Conservation (phyloP, 139 green algal genomes). For the Parachlorella kessleri region DNA sequence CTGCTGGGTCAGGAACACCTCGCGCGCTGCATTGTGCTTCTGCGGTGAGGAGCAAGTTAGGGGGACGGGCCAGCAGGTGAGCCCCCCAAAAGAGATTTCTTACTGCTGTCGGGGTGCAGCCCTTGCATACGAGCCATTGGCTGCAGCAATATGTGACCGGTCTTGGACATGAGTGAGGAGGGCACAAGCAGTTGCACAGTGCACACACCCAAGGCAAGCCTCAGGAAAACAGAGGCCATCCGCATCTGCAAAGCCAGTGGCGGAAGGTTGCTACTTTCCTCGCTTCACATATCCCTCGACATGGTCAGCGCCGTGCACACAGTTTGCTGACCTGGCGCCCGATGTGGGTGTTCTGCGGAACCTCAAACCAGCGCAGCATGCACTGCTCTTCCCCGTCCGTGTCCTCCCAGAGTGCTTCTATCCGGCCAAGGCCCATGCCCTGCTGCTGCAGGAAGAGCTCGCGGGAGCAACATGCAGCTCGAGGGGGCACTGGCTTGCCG, state of each 20-base stretch:
- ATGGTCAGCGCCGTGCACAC: too few relatives aligned
- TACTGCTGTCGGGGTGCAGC: too few relatives aligned
- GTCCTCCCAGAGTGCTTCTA: conserved; percentile 54
- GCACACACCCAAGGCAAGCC: background rate
- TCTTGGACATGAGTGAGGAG: background rate
- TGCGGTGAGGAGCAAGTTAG: conserved; percentile 37
- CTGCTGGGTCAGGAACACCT: conserved; percentile 78
- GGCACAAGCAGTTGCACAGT: background rate
- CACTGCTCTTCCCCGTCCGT: conserved; percentile 38
- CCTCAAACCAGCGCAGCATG: conserved; percentile 70
- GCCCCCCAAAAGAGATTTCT: too few relatives aligned
- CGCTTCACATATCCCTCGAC: background rate
- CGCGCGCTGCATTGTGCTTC: conserved; percentile 74
- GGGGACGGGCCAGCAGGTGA: too few relatives aligned
- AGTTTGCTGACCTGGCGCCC: conserved; percentile 67
- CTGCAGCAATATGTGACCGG: background rate
- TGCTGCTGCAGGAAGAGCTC: conserved; percentile 58
- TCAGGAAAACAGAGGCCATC: background rate
- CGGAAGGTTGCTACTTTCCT: background rate
- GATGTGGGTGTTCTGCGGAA: conserved; percentile 86
- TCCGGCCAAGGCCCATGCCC: conserved; percentile 46
- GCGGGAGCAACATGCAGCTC: conserved; percentile 1
- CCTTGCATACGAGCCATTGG: too few relatives aligned
- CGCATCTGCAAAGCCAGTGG: background rate
- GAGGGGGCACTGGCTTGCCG: conserved; percentile 8